Conservation (phyloP, 208 protist genomes). For the Leishmania amazonensis region DNA sequence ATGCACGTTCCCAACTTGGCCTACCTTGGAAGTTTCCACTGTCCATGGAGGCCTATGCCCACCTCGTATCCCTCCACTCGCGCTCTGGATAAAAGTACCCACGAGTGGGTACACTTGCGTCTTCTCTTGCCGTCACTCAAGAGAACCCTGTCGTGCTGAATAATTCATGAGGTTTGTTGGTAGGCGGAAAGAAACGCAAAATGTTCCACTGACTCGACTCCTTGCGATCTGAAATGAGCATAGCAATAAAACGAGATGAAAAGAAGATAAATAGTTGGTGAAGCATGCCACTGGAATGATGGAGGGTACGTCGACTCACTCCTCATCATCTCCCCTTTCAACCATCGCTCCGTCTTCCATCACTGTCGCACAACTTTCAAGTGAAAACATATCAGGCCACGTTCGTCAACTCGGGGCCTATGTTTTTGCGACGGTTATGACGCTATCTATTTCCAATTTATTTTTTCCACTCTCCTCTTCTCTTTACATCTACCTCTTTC, state of each 20-base stretch:
- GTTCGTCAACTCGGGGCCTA: background rate
- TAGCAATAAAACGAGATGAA: background rate
- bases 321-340: background rate
- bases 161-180: background rate
- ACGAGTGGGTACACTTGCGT: background rate
- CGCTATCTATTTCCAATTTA: background rate
- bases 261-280: background rate
- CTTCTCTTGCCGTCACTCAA: background rate
- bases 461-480: background rate
- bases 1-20: background rate
- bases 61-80: background rate
- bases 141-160: background rate
- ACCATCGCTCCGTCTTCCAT: no score
- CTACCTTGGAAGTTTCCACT: background rate
- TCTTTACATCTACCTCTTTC: background rate
- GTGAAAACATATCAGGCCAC: background rate
- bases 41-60: background rate
- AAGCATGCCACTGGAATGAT: background rate
- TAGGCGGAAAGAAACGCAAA: no score
- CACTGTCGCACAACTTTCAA: no score
- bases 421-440: background rate
- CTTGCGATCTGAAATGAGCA: no score
- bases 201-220: no score
- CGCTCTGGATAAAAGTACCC: background rate
- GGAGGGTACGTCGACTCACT: background rate